phyloP scores from a whole-genome alignment of 257 asterid species.

The Linderniella brevidens region DNA sequence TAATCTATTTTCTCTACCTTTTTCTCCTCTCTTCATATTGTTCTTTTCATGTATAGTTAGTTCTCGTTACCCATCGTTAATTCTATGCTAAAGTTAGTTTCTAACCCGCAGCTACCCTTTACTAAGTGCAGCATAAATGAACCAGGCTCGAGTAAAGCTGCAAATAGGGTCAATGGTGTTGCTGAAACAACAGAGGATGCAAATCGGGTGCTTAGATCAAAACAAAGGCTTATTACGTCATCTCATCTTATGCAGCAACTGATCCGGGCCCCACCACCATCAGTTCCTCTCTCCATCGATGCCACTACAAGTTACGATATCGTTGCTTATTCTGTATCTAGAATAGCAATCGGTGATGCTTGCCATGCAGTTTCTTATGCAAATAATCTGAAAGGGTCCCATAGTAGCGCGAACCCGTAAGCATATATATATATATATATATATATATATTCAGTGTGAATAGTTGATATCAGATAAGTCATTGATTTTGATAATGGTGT shows the following conservation, averaged over 20 bases:
- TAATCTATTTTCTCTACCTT: background rate
- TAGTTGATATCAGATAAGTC: too few relatives aligned
- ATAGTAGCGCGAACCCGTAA: constrained; percentile 25
- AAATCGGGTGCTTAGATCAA: constrained; percentile 25
- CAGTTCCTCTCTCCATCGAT: constrained; percentile 26
- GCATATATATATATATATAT: constrained; percentile 12
- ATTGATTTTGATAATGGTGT: background rate
- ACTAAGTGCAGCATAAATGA: constrained; percentile 32
- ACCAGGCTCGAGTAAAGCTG: constrained; percentile 34
- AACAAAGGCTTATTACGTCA: constrained; percentile 45
- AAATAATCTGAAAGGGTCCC: constrained; percentile 13
- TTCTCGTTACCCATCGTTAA: too few relatives aligned
- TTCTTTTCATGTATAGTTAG: background rate
- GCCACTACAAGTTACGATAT: constrained; percentile 19
- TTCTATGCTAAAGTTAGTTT: constrained; percentile 4
- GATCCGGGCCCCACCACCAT: constrained; percentile 29
- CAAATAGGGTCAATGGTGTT: constrained; percentile 38
- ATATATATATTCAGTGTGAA: too few relatives aligned
- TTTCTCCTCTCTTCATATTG: background rate
- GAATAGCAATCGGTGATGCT: constrained; percentile 49
- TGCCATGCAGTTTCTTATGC: constrained; percentile 26
- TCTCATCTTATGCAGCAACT: constrained; percentile 62
- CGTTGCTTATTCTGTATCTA: constrained; percentile 28
- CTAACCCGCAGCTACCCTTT: constrained; percentile 13
- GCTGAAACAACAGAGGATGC: constrained; percentile 32